A percentile compares a stretch with the other conserved stretches of the same genome.
phyloP scores from a whole-genome alignment of 2,329 filamentous ascomycete genomes.

The Aspergillus sp. region DNA sequence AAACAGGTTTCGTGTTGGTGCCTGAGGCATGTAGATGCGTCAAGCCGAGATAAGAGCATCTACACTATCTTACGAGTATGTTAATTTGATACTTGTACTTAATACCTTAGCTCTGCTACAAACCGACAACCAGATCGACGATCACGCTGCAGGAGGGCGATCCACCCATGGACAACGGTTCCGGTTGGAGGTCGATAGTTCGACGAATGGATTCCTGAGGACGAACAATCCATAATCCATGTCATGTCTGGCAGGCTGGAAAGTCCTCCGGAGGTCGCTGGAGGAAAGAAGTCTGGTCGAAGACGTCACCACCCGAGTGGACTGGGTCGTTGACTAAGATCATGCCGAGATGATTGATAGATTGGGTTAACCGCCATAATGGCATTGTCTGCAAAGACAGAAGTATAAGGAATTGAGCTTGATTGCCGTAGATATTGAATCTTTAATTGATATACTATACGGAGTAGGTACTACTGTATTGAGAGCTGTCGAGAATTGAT shows the following conservation, averaged over 20 bases:
- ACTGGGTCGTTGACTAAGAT: background rate
- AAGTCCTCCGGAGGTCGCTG: background rate
- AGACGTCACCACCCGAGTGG: conserved; percentile 15
- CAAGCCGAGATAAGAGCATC: no score
- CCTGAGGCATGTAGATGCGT: background rate
- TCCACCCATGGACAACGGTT: no score
- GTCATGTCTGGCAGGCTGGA: background rate
- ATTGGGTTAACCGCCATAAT: no score
- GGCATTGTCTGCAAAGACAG: background rate
- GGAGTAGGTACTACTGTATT: no score
- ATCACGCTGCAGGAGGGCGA: no score
- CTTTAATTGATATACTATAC: no score
- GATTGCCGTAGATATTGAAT: no score
- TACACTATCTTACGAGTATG: no score
- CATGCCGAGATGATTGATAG: no score
- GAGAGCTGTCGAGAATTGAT: background rate
- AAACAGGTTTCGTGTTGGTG: conserved; percentile 2
- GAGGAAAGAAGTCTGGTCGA: conserved; percentile 13
- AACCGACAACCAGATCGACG: no score
- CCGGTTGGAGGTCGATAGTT: no score
- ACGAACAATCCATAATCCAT: background rate
- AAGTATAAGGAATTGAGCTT: background rate
- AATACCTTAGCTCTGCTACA: background rate
- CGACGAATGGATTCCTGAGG: background rate
- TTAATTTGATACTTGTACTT: background rate